Base-by-base conservation (phyloP, 371 early-diverging fungal genomes). In the Lichtheimia hyalospora region DNA sequence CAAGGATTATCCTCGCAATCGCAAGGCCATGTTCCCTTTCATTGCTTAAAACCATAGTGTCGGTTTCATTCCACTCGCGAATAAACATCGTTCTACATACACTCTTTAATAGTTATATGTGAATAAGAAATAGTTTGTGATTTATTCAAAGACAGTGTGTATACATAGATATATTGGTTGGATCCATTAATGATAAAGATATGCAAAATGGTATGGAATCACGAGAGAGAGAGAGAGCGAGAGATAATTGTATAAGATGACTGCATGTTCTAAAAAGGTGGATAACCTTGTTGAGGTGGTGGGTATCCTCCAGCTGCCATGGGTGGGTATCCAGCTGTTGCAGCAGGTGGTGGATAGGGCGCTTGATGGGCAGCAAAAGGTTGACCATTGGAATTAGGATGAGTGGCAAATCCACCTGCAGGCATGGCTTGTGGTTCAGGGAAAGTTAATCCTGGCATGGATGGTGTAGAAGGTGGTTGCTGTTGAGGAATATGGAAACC, bases 11-110 rank as follows among this genome's bases (percentile, higher is more conserved):
- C 98, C 98, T 61, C 89, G 89, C 66, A 83, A 84, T 64, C 87
- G 98, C 72, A 93, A 88, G 69, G 88, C 92, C 54, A 84, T 97
- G 74, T 81, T 97, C 74, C 98, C 98, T n/a, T 92, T 89, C 61
- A 59, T 96, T 53, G 82, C 82, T 43, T 92, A 84, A 82, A 58
- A n/a, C 3, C 12, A 46, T 46, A 16, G 5, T 46, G n/a, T 21
- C 16, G 13, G 15, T 16, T 7, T 8, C 13, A 7, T 2, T 54
- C 15, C 16, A 5, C 13, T 16, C 43, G 18, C 23, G 7, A 42
- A 46, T 16, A 41, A 43, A 42, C 25, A 56, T 23, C 25, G 23
- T 13, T 18, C 6, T 8, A 2, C 8, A 34, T 8, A 34, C 5
- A 43, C 21, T n/a, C n/a, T n/a, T n/a, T n/a, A n/a, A n/a, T n/a